Percentiles rank a stretch among this genome's conserved stretches.
Evolutionary conservation across 1,284 basidiomycete genomes (phyloP).

Genomic region (Ceratobasidium sp.): DNA sequence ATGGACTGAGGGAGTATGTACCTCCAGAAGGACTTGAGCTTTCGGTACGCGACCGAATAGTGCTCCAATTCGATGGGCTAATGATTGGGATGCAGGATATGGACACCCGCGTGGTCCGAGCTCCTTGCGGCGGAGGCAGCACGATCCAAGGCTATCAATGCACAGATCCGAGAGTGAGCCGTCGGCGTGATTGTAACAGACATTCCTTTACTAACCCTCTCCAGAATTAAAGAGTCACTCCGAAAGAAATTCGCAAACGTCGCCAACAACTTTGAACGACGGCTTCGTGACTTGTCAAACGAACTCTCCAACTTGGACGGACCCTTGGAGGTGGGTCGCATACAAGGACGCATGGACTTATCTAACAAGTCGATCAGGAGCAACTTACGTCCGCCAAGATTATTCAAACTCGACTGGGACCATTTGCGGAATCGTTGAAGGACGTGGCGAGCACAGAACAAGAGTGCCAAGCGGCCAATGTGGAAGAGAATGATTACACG

Average conservation of each 20-base stretch:
- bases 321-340: constrained; percentile 67
- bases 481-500: constrained; percentile 97
- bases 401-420: constrained; percentile 70
- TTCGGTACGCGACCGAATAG: constrained; percentile 52
- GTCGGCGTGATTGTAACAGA: background rate
- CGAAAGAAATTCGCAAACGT: constrained; percentile 83
- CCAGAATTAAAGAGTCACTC: constrained; percentile 83
- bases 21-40: constrained; percentile 76
- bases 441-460: constrained; percentile 68
- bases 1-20: constrained; percentile 81
- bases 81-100: constrained; percentile 61
- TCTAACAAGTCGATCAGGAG: constrained; percentile 49
- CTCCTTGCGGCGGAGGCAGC: constrained; percentile 78
- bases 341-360: background rate
- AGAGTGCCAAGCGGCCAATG: constrained; percentile 87
- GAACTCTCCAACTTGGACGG: constrained; percentile 81
- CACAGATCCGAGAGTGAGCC: constrained; percentile 85
- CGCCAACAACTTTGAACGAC: constrained; percentile 84
- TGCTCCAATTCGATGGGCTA: background rate
- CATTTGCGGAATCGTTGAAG: constrained; percentile 62
- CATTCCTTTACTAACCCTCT: background rate
- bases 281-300: constrained; percentile 72
- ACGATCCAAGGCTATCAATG: constrained; percentile 86
- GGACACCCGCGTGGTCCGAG: constrained; percentile 77
- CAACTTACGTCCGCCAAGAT: constrained; percentile 61